phyloP scores from a whole-genome alignment of 495 filamentous ascomycete genomes.

The Lentithecium fluviatile region DNA sequence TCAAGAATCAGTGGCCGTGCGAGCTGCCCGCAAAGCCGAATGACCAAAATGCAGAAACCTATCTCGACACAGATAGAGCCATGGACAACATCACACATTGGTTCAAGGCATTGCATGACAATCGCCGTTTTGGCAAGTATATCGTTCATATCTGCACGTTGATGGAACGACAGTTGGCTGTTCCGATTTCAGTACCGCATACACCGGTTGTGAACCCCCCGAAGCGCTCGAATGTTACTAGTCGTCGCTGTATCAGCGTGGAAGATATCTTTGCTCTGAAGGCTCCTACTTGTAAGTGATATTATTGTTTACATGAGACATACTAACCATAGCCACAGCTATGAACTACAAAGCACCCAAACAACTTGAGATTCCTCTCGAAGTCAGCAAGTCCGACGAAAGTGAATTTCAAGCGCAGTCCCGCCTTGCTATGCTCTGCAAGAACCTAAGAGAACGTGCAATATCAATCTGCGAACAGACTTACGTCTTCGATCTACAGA shows the following conservation, averaged over 20 bases:
- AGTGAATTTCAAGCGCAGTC: background rate
- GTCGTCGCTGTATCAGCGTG: background rate
- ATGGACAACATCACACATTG: conserved; percentile 22
- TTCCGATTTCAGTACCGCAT: background rate
- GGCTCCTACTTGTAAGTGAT: background rate
- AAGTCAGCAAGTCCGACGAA: background rate
- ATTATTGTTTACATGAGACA: no score
- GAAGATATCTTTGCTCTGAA: background rate
- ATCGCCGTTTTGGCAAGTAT: conserved; percentile 38
- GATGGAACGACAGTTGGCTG: background rate
- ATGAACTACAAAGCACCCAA: background rate
- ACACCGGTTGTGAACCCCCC: background rate
- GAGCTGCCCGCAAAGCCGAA: conserved; percentile 2
- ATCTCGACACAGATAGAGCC: conserved; percentile 22
- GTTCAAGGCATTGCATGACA: conserved; percentile 45
- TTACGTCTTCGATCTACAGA: background rate
- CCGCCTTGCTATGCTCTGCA: conserved; percentile 1
- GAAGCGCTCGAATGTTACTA: background rate
- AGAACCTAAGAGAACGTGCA: background rate
- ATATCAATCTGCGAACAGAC: conserved; percentile 2
- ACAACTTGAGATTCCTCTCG: background rate
- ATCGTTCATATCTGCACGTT: conserved; percentile 20
- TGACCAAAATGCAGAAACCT: conserved; percentile 12
- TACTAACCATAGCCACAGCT: no score
- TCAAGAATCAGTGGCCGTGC: conserved; percentile 24